A percentile compares a stretch with the other conserved stretches of the same genome.
Evolutionary conservation across 148 eudicot species (phyloP).

Genomic region (Pharnaceum exiguum): DNA sequence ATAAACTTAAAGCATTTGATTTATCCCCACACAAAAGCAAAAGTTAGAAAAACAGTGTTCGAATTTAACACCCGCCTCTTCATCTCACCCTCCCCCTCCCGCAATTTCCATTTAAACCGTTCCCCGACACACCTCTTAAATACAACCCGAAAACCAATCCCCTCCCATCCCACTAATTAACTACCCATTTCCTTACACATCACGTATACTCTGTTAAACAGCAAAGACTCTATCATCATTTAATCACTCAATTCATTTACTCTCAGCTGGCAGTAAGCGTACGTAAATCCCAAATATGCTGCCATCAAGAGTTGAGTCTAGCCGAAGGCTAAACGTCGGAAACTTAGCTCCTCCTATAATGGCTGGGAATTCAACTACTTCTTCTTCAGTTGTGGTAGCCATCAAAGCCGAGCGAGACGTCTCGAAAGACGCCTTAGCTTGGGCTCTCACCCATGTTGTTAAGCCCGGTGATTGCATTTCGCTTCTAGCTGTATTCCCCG

Average conservation of each 20-base stretch:
- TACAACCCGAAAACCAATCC: not conserved
- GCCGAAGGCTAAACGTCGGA: conserved; percentile 23
- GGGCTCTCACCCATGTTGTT: conserved; percentile 81
- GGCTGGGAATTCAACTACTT: not conserved
- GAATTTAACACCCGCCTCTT: too few relatives aligned
- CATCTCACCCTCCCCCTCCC: too few relatives aligned
- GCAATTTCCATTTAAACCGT: conserved; percentile 10
- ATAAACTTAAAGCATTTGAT: too few relatives aligned
- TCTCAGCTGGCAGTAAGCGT: too few relatives aligned
- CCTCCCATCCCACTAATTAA: too few relatives aligned
- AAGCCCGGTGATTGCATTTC: conserved; percentile 68
- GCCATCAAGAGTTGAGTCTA: conserved; percentile 28
- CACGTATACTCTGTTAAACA: too few relatives aligned
- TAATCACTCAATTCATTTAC: too few relatives aligned
- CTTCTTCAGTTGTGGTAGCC: conserved; percentile 59
- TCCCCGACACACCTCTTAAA: conserved; percentile 4
- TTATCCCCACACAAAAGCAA: too few relatives aligned
- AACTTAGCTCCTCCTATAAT: conserved; percentile 18
- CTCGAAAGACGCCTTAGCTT: conserved; percentile 57
- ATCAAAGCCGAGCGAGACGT: conserved; percentile 68
- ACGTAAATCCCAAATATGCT: conserved; percentile 20
- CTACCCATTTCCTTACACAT: not conserved
- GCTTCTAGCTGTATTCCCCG: conserved; percentile 67
- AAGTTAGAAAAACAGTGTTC: too few relatives aligned
- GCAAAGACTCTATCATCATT: too few relatives aligned